phyloP scores from a whole-genome alignment of 2,329 filamentous ascomycete species.

The Botrytis paeoniae region DNA sequence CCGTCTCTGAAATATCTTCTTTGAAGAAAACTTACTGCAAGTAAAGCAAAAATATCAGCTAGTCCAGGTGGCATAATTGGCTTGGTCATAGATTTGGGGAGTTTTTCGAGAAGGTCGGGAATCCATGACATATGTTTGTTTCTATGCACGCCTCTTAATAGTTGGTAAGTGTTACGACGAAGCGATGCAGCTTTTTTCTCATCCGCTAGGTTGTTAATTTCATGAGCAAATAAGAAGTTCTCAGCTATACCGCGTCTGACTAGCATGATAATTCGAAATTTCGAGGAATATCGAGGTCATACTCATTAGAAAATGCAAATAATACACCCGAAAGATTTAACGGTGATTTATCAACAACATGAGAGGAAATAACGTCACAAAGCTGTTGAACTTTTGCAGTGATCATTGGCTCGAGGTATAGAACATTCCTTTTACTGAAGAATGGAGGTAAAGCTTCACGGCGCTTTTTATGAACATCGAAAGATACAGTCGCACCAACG shows the following conservation, averaged over 20 bases:
- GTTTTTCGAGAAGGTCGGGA: conserved; percentile 23
- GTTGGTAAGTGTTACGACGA: conserved; percentile 16
- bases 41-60: conserved; percentile 22
- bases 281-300: too few relatives aligned
- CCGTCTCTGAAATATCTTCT: neutral
- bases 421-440: too few relatives aligned
- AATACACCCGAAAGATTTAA: too few relatives aligned
- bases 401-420: too few relatives aligned
- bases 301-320: too few relatives aligned
- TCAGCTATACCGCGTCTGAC: conserved; percentile 5
- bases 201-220: conserved; percentile 15
- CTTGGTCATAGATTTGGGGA: conserved; percentile 8
- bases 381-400: too few relatives aligned
- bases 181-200: conserved; percentile 13
- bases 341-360: too few relatives aligned
- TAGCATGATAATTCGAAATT: neutral
- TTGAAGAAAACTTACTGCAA: conserved; percentile 12
- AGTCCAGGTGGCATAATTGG: too few relatives aligned
- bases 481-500: too few relatives aligned
- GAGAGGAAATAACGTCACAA: too few relatives aligned
- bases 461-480: too few relatives aligned
- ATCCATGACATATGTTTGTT: conserved; percentile 12
- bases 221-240: conserved; percentile 22
- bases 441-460: too few relatives aligned
- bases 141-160: conserved; percentile 2